Conservation (phyloP, 2,329 filamentous ascomycete genomes). For the Cercospora berteroae region DNA sequence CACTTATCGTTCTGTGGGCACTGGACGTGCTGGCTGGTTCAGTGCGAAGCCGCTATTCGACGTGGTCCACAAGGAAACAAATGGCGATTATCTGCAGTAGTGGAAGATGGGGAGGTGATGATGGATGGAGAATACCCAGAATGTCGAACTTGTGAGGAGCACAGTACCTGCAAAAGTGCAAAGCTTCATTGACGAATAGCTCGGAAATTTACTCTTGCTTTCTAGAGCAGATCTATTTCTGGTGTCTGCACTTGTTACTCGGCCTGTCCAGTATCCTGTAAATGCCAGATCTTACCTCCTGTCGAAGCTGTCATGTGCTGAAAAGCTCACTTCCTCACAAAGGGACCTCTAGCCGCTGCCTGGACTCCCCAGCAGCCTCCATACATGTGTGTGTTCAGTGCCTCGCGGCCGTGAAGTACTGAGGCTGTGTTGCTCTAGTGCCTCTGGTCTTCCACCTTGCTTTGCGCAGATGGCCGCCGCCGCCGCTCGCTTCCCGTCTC, state of each 20-base stretch:
- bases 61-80: constrained; percentile 61
- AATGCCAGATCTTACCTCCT: background rate
- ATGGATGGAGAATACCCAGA: background rate
- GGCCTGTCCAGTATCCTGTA: background rate
- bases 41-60: constrained; percentile 70
- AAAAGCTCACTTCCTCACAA: background rate
- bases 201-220: background rate
- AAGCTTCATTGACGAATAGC: background rate
- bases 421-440: background rate
- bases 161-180: background rate
- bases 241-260: background rate
- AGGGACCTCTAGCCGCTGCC: background rate
- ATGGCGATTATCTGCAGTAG: constrained; percentile 53
- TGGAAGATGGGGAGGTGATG: background rate
- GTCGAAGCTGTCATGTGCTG: background rate
- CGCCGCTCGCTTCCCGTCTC: background rate
- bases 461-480: background rate
- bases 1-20: constrained; percentile 66
- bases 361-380: background rate
- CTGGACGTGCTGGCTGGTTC: constrained; percentile 64
- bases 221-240: background rate
- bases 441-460: background rate
- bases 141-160: background rate
- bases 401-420: background rate
- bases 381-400: background rate